Evolutionary conservation across 2,329 filamentous ascomycete species (phyloP).

Genomic region (Botryotinia calthae): DNA sequence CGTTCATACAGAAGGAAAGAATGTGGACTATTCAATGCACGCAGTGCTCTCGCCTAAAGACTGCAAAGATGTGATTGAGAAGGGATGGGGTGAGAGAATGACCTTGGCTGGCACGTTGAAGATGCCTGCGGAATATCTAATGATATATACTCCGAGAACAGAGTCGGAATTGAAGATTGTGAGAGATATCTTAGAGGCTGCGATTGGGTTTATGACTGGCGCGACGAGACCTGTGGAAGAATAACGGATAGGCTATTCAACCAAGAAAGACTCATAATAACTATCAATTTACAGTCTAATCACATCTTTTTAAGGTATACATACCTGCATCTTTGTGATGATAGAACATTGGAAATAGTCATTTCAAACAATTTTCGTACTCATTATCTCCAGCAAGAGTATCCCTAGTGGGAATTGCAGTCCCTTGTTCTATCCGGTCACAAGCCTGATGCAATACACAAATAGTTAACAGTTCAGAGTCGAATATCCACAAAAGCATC

Average conservation of each 20-base stretch:
- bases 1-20: conserved; percentile 28
- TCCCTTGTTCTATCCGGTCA: background rate
- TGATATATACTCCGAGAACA: conserved; percentile 33
- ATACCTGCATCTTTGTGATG: background rate
- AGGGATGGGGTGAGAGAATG: conserved; percentile 34
- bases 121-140: conserved; percentile 30
- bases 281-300: background rate
- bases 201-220: conserved; percentile 33
- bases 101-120: conserved; percentile 28
- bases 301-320: too few species aligned
- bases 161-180: conserved; percentile 28
- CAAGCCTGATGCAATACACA: background rate
- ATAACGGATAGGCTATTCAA: background rate
- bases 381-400: background rate
- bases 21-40: conserved; percentile 31
- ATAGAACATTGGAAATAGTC: too few species aligned
- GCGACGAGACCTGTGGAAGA: background rate
- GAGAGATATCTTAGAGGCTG: conserved; percentile 29
- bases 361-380: background rate
- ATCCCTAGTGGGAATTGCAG: background rate
- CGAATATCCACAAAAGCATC: background rate
- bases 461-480: background rate
- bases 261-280: background rate
- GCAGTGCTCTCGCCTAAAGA: conserved; percentile 30
- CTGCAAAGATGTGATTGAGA: conserved; percentile 32